A percentile compares a stretch with the other conserved stretches of the same genome.
Evolutionary conservation across 768 basidiomycete species (phyloP).

Genomic region (Floccularia luteovirens): DNA sequence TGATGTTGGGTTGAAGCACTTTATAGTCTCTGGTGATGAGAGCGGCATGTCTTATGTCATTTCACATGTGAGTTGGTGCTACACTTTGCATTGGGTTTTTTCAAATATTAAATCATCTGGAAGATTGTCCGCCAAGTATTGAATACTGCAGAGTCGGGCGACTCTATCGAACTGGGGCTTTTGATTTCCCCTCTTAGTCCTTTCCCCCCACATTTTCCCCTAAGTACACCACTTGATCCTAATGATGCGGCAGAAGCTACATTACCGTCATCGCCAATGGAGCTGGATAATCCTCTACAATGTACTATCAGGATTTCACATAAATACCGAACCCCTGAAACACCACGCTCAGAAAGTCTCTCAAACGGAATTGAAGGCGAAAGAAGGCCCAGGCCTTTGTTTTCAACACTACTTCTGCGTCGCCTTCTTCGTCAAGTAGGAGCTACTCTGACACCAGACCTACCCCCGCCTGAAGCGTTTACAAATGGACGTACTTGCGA

Average conservation of each 20-base stretch:
- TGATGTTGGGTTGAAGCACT: constrained; percentile 82
- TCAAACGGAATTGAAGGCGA: constrained; percentile 6
- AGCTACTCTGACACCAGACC: constrained; percentile 36
- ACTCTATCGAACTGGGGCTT: constrained; percentile 83
- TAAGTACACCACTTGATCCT: constrained; percentile 5
- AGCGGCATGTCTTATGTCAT: constrained; percentile 75
- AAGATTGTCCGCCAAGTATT: constrained; percentile 85
- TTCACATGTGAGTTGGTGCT: constrained; percentile 62
- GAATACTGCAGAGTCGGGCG: constrained; percentile 56
- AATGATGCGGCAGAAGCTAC: constrained; percentile 16
- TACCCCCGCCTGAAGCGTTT: constrained; percentile 33
- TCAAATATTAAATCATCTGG: constrained; percentile 3
- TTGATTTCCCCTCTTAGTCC: constrained; percentile 28
- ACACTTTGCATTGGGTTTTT: constrained; percentile 10
- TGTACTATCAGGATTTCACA: constrained; percentile 44
- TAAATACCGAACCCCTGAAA: constrained; percentile 23
- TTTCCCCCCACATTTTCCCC: constrained; percentile 4
- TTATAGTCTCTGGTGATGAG: constrained; percentile 81
- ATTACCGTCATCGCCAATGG: constrained; percentile 13
- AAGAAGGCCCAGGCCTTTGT: constrained; percentile 31
- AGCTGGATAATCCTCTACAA: constrained; percentile 26
- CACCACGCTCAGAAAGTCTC: constrained; percentile 10
- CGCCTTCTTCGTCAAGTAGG: constrained; percentile 55
- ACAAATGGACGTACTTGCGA: constrained; percentile 53
- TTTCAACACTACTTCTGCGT: constrained; percentile 45